phyloP scores from a whole-genome alignment of 192 early-diverging fungal genomes.

The Chytriomyces hyalinus region DNA sequence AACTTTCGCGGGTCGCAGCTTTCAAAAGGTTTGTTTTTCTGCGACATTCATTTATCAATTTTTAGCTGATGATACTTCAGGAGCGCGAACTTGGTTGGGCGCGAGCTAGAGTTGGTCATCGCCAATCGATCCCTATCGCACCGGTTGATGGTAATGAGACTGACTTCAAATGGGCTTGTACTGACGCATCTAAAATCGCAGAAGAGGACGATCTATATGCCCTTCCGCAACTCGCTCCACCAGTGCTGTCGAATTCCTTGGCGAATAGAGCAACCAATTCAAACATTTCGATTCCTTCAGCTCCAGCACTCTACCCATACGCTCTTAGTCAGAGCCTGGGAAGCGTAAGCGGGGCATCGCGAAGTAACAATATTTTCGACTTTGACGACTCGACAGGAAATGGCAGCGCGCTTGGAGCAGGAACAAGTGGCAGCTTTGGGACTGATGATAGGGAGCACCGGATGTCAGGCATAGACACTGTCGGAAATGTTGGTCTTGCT shows the following conservation, averaged over 20 bases:
- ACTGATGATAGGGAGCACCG: not conserved
- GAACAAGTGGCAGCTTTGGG: not conserved
- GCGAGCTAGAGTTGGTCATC: no score
- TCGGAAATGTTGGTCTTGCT: not conserved
- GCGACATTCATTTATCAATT: not conserved
- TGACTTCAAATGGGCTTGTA: no score
- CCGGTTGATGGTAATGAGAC: no score
- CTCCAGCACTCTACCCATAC: not conserved
- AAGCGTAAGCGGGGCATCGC: not conserved
- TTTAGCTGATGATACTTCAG: not conserved
- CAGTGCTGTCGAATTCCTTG: no score
- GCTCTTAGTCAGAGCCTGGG: not conserved
- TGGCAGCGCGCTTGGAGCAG: not conserved
- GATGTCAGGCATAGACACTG: not conserved
- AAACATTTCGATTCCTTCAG: conserved; percentile 17
- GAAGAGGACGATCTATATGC: no score
- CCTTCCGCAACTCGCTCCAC: no score
- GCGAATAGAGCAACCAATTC: conserved; percentile 1
- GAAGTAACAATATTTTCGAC: not conserved
- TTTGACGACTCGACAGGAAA: not conserved
- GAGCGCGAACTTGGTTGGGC: conserved; percentile 20
- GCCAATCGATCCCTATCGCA: no score
- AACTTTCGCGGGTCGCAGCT: not conserved
- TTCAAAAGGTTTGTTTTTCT: conserved; percentile 11
- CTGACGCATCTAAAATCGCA: no score